Conservation (phyloP, 2,329 filamentous ascomycete genomes). For the Talaromyces sp. region DNA sequence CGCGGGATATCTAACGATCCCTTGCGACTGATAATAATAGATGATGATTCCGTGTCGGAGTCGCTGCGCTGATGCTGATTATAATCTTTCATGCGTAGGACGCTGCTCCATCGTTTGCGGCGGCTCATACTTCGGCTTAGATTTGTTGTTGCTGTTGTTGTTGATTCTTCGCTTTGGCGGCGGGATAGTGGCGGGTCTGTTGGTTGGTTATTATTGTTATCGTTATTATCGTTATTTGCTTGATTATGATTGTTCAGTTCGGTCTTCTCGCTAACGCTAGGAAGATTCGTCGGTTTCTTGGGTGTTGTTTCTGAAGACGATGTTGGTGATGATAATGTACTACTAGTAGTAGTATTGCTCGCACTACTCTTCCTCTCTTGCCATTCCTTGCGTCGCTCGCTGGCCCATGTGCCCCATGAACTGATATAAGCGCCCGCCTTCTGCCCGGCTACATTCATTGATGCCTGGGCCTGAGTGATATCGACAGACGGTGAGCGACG, state of each 20-base stretch:
- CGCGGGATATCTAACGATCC: constrained; percentile 8
- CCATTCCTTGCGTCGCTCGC: constrained; percentile 44
- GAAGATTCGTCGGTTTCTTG: neutral
- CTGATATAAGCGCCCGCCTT: constrained; percentile 59
- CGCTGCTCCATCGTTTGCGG: constrained; percentile 15
- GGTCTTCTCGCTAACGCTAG: constrained; percentile 11
- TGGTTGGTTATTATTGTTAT: neutral
- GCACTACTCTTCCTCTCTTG: constrained; percentile 32
- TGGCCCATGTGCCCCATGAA: constrained; percentile 59
- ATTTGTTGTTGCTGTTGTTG: neutral
- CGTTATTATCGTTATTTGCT: neutral
- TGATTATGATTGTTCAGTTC: neutral
- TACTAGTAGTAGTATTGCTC: constrained; percentile 7
- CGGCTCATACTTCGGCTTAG: constrained; percentile 10
- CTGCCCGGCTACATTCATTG: constrained; percentile 49
- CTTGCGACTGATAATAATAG: constrained; percentile 7
- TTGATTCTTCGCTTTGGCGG: constrained; percentile 3
- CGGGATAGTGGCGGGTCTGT: neutral
- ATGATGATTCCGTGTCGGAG: constrained; percentile 11
- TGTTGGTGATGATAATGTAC: constrained; percentile 23
- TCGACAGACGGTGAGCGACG: constrained; percentile 42
- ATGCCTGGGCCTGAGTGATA: constrained; percentile 51
- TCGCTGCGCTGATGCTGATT: neutral
- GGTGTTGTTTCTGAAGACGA: constrained; percentile 1
- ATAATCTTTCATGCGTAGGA: constrained; percentile 10